Evolutionary conservation across 2,329 filamentous ascomycete genomes (phyloP).

Genomic region (Plectosphaerella plurivora): DNA sequence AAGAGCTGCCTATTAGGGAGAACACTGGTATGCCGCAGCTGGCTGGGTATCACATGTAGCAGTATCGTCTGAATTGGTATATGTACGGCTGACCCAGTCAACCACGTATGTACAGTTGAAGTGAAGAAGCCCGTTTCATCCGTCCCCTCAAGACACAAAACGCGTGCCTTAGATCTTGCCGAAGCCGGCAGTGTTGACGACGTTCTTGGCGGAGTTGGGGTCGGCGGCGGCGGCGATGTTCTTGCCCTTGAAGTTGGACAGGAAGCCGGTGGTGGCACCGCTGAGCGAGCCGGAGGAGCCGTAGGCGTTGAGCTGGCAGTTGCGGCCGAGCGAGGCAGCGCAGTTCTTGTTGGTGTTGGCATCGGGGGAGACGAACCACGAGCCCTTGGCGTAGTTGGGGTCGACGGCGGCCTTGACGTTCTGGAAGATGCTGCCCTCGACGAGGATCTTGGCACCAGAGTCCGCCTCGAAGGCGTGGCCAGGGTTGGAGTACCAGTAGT

Average conservation of each 20-base stretch:
- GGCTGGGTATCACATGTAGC: too few species aligned
- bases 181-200: slow-evolving; percentile 38
- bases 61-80: too few species aligned
- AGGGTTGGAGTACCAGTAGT: slow-evolving; percentile 52
- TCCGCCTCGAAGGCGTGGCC: slow-evolving; percentile 56
- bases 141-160: background rate
- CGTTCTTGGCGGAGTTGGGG: slow-evolving; percentile 27
- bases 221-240: slow-evolving; percentile 40
- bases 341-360: slow-evolving; percentile 33
- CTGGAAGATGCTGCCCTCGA: slow-evolving; percentile 56
- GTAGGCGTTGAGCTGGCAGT: slow-evolving; percentile 46
- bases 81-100: background rate
- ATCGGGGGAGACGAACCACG: slow-evolving; percentile 26
- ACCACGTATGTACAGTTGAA: background rate
- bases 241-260: slow-evolving; percentile 47
- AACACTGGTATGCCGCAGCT: too few species aligned
- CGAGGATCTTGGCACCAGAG: slow-evolving; percentile 34
- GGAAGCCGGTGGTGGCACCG: slow-evolving; percentile 40
- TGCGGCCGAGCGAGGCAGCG: slow-evolving; percentile 38
- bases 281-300: slow-evolving; percentile 32
- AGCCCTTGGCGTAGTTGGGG: slow-evolving; percentile 19
- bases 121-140: background rate
- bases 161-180: slow-evolving; percentile 30
- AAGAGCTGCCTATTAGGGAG: too few species aligned
- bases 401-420: slow-evolving; percentile 41